Conservation (phyloP, 2,329 filamentous ascomycete genomes). For the Colletotrichum neosansevieriae region DNA sequence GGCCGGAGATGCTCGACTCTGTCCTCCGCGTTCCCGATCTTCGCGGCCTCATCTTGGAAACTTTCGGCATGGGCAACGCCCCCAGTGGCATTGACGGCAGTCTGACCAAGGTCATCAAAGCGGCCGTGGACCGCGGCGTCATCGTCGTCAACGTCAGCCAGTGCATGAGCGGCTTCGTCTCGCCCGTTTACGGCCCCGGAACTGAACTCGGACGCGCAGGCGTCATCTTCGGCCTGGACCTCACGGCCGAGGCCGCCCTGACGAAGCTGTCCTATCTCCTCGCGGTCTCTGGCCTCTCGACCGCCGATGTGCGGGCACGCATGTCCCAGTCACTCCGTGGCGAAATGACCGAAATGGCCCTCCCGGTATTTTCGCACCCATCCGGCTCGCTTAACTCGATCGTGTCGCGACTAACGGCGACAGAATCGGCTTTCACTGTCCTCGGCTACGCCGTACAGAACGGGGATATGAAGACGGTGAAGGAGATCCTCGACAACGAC, state of each 20-base stretch:
- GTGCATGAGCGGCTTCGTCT: conserved; percentile 83
- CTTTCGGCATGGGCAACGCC: conserved; percentile 93
- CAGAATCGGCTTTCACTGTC: conserved; percentile 76
- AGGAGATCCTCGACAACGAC: conserved; percentile 76
- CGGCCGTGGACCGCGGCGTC: conserved; percentile 83
- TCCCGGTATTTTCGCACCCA: conserved; percentile 82
- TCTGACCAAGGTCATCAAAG: conserved; percentile 81
- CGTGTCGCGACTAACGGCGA: conserved; percentile 57
- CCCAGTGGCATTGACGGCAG: conserved; percentile 84
- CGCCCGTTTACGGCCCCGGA: conserved; percentile 81
- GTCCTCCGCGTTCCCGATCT: conserved; percentile 83
- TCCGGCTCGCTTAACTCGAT: conserved; percentile 62
- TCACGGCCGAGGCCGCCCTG: conserved; percentile 90
- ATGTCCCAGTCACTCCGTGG: conserved; percentile 85
- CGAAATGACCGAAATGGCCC: conserved; percentile 83
- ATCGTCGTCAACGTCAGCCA: conserved; percentile 93
- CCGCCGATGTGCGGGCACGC: conserved; percentile 73
- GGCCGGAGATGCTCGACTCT: conserved; percentile 91
- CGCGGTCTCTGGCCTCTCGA: conserved; percentile 72
- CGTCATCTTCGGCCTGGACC: conserved; percentile 88
- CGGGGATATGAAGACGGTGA: conserved; percentile 74
- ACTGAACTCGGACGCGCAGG: conserved; percentile 84
- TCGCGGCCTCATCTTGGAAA: conserved; percentile 87
- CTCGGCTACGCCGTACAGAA: conserved; percentile 84
- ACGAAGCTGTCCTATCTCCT: conserved; percentile 92